A percentile compares a stretch with the other conserved stretches of the same genome.
Evolutionary conservation across 2,329 filamentous ascomycete species (phyloP).

Genomic region (Ophiocordyceps camponoti-leonardi): DNA sequence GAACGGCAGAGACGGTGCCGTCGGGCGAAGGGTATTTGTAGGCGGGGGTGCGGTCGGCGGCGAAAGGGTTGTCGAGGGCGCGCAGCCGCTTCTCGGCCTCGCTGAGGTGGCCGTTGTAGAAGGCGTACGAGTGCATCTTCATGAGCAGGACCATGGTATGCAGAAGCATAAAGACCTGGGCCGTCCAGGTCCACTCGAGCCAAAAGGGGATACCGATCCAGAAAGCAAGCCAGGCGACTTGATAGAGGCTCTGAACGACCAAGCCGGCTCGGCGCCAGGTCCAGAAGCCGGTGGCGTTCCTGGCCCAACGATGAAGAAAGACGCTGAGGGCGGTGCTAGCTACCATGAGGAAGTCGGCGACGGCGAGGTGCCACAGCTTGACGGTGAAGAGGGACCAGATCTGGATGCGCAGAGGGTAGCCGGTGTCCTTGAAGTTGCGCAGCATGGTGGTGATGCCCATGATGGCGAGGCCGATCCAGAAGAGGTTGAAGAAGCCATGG

Average conservation of each 20-base stretch:
- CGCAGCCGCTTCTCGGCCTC: slow-evolving; percentile 70
- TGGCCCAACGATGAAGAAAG: slow-evolving; percentile 54
- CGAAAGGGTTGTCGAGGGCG: slow-evolving; percentile 57
- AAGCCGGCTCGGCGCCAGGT: slow-evolving; percentile 69
- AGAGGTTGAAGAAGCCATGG: slow-evolving; percentile 91
- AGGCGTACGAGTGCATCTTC: slow-evolving; percentile 98
- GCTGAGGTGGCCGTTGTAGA: slow-evolving; percentile 91
- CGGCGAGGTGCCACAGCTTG: slow-evolving; percentile 72
- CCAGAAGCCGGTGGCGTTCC: slow-evolving; percentile 33
- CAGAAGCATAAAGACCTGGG: slow-evolving; percentile 84
- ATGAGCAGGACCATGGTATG: slow-evolving; percentile 86
- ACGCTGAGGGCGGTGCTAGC: slow-evolving; percentile 53
- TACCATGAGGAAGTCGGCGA: slow-evolving; percentile 79
- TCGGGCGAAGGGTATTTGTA: slow-evolving; percentile 58
- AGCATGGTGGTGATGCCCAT: slow-evolving; percentile 94
- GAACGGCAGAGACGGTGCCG: slow-evolving; percentile 18
- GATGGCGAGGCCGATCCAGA: slow-evolving; percentile 93
- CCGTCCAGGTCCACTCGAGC: slow-evolving; percentile 88
- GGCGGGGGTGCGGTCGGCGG: slow-evolving; percentile 43
- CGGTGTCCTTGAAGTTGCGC: slow-evolving; percentile 86
- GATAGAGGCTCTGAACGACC: slow-evolving; percentile 66
- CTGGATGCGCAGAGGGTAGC: slow-evolving; percentile 65
- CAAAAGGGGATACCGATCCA: slow-evolving; percentile 80
- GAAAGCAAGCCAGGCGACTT: slow-evolving; percentile 58
- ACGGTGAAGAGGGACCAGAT: slow-evolving; percentile 81